Evolutionary conservation across 208 protist genomes (phyloP), one percentile per base, ranked within the genome.

Genomic region (Leishmania turanica): DNA sequence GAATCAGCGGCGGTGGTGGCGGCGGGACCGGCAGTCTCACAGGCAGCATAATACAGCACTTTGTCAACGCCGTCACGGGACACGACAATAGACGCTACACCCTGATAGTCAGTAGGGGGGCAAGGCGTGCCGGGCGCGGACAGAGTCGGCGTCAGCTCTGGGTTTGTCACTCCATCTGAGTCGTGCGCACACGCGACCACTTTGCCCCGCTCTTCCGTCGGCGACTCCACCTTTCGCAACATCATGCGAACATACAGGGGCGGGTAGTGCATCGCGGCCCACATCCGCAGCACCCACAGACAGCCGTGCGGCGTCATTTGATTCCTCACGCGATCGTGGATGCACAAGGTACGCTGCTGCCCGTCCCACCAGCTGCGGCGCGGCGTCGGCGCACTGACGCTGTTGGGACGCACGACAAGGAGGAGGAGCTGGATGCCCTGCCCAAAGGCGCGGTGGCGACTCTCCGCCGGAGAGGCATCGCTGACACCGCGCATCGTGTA

Each of bases 361-460:
- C 85, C 77, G 13, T 89, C 79, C 51, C 42, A 58, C 77, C 80
- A 83, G 11, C 40, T 62, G 13, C 56, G 45, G 7, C 84, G 79
- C 13, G 34, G 75, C 54, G 13, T 71, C 47, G 37, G 58, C 13
- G 27, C 13, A 8, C 21, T 34, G 51, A 13, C 21, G 70, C 51
- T 80, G 80, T 88, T 88, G 17, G 19, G 53, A 6, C 49, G 78
- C 65, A 86, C 82, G 6, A 88, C 71, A 19, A 74, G 72, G 27
- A 53, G 75, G 19, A 95, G 62, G 42, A 97, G 81, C 71, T 95
- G 92, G 42, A 87, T 86, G 77, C 96, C 95, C 66, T 96, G 93
- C 95, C 95, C 92, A 17, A 82, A 88, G n/a, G 92, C 86, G 45
- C 95, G 91, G 3, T 78, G 71, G 24, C 93, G 60, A 66, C 88